Evolutionary conservation across 176 grass and related monocot species (phyloP), one percentile per base, ranked within the genome.

Genomic region (Eremochloa ophiuroides): DNA sequence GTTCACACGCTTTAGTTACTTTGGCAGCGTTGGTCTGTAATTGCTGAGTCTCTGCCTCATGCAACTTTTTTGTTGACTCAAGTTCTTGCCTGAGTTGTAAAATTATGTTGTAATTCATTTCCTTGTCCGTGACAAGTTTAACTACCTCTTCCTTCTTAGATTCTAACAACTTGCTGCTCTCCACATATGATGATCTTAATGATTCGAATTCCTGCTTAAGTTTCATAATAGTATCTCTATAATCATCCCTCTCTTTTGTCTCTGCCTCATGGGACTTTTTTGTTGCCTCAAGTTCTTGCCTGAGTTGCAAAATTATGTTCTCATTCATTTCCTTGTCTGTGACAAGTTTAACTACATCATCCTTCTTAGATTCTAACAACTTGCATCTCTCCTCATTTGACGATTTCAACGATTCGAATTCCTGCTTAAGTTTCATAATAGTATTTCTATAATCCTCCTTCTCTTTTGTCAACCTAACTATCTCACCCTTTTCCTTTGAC

Each of bases 381-480:
- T 85, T 86, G 67, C 42, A 82, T 65, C 51, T 75, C 55, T 90
- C 88, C 51, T 88, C 73, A 34, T 79, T 76, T 46, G 68, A 85
- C 71, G 76, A 90, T 87, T 35, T 82, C 68, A 80, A 78, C 41
- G 85, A 44, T 82, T 93, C 80, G 75, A 85, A 43, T 82, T 89
- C 82, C 46, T 89, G 35, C 60, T 80, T 90, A 82, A 97, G 84
- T 82, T 97, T 90, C 38, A 76, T 51, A 90, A 93, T 85, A 62
- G 28, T 80, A 55, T 82, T 86, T 8, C 73, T 81, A 71, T 37
- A 78, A 61, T 96, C 85, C 53, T 91, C 90, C 70, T 91, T 96
- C 51, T 92, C 93, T 78, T 97, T 93, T 53, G 83, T 88, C 83
- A 97, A 62, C 66, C 66, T 91, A 82, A 39, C 66, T 68, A 93